phyloP scores from a whole-genome alignment of 1,139 yeast genomes.

The Zhuliangozyma blackwelliae region DNA sequence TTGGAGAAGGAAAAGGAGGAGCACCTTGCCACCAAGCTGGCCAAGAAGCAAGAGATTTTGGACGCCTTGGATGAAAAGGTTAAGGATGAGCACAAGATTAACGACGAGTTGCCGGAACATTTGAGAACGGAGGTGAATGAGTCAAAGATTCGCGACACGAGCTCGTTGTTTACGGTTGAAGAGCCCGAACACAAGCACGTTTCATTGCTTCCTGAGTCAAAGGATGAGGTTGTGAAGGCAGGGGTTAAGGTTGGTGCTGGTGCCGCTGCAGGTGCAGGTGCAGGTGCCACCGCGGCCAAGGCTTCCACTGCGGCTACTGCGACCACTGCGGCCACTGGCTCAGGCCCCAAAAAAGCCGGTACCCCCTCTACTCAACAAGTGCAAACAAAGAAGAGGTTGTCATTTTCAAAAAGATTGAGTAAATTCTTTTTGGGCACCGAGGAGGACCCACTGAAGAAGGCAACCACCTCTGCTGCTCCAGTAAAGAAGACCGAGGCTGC shows the following conservation, averaged over 20 bases:
- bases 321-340: constrained; percentile 1
- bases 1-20: constrained; percentile 28
- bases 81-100: constrained; percentile 42
- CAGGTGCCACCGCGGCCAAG: constrained; percentile 5
- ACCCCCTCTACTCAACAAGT: constrained; percentile 3
- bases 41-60: constrained; percentile 32
- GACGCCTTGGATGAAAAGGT: constrained; percentile 30
- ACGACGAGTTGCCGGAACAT: constrained; percentile 51
- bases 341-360: constrained; percentile 6
- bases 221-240: constrained; percentile 3
- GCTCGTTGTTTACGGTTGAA: constrained; percentile 35
- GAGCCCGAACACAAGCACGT: constrained; percentile 16
- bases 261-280: background rate
- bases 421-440: constrained; percentile 8
- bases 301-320: constrained; percentile 1
- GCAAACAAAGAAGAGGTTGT: constrained; percentile 6
- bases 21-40: constrained; percentile 25
- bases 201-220: constrained; percentile 11
- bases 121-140: constrained; percentile 42
- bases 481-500: constrained; percentile 9
- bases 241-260: constrained; percentile 1
- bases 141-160: constrained; percentile 35
- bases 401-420: constrained; percentile 11
- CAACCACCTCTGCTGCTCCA: constrained; percentile 1
- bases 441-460: background rate